Percentiles rank a stretch among this genome's conserved stretches.
Evolutionary conservation across 352 stramenopile genomes (phyloP).

Genomic region (Thalassiosira sp.): DNA sequence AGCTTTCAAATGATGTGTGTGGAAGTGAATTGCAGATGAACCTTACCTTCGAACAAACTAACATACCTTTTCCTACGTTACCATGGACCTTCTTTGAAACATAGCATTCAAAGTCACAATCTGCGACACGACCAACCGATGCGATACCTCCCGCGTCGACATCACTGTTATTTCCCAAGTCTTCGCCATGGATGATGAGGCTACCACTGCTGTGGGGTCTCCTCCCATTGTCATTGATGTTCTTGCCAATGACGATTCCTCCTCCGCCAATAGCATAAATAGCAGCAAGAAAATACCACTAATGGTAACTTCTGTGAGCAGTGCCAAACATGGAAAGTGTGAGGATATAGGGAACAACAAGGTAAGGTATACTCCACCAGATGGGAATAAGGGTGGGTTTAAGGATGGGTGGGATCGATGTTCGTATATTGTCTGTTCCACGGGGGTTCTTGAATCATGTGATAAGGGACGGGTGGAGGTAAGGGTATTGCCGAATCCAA

Average conservation of each 20-base stretch:
- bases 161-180: background rate
- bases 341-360: background rate
- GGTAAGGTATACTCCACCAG: background rate
- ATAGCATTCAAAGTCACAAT: background rate
- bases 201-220: background rate
- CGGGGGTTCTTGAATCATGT: background rate
- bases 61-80: background rate
- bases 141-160: background rate
- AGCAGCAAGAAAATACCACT: too few relatives aligned
- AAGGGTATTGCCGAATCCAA: background rate
- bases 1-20: too few relatives aligned
- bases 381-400: too few relatives aligned
- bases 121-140: background rate
- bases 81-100: background rate
- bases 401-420: conserved; percentile 20
- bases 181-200: background rate
- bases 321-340: background rate
- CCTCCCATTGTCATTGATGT: background rate
- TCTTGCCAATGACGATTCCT: conserved; percentile 3
- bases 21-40: too few relatives aligned
- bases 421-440: conserved; percentile 26
- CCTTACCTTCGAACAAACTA: background rate
- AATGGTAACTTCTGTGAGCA: background rate
- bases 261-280: background rate
- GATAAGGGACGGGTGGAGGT: conserved; percentile 24